Conservation (phyloP, 2,329 filamentous ascomycete species). For the Verticillium nubilum region DNA sequence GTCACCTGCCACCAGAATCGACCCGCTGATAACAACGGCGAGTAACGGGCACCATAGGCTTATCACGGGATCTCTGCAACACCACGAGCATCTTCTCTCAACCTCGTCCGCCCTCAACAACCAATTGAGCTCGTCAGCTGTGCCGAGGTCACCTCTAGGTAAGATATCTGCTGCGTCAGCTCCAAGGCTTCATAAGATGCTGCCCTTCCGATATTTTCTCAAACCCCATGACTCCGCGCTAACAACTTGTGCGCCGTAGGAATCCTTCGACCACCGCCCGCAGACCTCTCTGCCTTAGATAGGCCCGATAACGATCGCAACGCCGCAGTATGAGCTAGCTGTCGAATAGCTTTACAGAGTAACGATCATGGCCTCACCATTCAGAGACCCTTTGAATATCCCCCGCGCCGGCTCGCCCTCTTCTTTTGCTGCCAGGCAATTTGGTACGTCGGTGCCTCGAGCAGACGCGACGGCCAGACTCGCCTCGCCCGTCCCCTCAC, state of each 20-base stretch:
- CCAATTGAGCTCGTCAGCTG: constrained; percentile 13
- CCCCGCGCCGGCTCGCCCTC: constrained; percentile 26
- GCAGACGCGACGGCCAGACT: constrained; percentile 57
- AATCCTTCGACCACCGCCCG: neutral
- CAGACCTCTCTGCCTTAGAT: neutral
- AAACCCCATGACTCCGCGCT: neutral
- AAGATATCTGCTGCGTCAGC: neutral
- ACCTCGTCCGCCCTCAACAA: constrained; percentile 2
- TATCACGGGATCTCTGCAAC: constrained; percentile 12
- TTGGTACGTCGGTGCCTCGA: constrained; percentile 49
- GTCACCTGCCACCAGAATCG: neutral
- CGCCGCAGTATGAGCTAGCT: neutral
- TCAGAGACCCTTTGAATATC: constrained; percentile 28
- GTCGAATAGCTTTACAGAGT: neutral
- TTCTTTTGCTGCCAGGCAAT: constrained; percentile 38
- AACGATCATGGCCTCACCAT: constrained; percentile 28
- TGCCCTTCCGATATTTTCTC: neutral
- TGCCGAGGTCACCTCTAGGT: neutral
- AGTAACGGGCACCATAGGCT: constrained; percentile 1
- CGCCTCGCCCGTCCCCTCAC: constrained; percentile 47
- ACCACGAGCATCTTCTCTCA: neutral
- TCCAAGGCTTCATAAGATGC: neutral
- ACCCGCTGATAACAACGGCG: neutral
- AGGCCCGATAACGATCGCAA: neutral
- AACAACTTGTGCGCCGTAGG: neutral